Percentiles rank a stretch among this genome's conserved stretches.
Conservation (phyloP, 1,284 basidiomycete genomes). For the Microbotryum saponariae region DNA sequence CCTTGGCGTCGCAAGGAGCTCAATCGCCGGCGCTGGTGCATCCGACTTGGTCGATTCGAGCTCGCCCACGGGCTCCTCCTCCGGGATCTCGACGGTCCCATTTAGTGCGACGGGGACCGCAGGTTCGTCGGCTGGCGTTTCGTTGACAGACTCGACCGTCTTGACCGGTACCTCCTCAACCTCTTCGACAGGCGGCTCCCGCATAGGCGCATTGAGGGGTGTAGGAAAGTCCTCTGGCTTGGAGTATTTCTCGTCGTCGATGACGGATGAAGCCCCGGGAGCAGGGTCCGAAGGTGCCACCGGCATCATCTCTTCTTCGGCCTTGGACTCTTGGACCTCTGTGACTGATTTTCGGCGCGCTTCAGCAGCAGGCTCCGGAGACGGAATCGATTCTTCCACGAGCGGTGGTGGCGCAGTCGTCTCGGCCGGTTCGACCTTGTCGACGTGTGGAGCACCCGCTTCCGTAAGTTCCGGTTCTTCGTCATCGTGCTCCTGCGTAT, state of each 20-base stretch:
- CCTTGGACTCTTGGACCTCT: not conserved
- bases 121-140: too few species aligned
- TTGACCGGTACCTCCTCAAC: not conserved
- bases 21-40: too few species aligned
- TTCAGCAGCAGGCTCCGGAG: too few species aligned
- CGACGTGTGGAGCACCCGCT: not conserved
- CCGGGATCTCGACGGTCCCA: too few species aligned
- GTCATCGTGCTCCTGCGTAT: not conserved
- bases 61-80: too few species aligned
- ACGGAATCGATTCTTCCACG: too few species aligned
- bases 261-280: not conserved
- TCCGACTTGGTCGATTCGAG: too few species aligned
- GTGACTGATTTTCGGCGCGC: not conserved
- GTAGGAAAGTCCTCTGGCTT: not conserved
- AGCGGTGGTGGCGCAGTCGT: not conserved
- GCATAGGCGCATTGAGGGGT: not conserved
- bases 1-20: too few species aligned
- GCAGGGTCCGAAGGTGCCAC: not conserved
- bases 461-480: not conserved
- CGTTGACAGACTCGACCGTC: not conserved
- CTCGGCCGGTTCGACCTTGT: not conserved
- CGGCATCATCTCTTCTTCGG: not conserved
- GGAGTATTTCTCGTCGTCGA: not conserved
- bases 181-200: not conserved
- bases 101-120: too few species aligned